Base-by-base conservation (phyloP, 177 flowering plant genomes). In the Vitis hybrid region DNA sequence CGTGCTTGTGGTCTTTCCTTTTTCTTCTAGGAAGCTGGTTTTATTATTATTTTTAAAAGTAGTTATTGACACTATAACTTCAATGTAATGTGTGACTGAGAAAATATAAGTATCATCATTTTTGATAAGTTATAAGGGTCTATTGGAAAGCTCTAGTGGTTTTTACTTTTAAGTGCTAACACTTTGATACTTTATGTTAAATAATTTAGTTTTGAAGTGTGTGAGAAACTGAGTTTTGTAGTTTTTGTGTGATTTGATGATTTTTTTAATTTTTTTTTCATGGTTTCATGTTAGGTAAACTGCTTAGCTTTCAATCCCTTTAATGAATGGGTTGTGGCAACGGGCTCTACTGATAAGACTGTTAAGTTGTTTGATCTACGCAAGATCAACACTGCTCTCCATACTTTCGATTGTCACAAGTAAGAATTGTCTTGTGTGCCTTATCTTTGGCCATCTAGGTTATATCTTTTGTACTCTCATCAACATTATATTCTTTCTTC, bases 251-350 rank as follows among this genome's bases (percentile, higher is more conserved):
- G 20, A 53, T 64, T 62, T 63, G n/a, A 63, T 52, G 15, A 15
- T 11, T 17, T 46, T 48, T 17, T 13, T 55, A 51, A 13, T 5
- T 35, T 5, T 41, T 56, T 27, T 10, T 65, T 35, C 62, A 9
- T 64, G 63, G 14, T 21, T 55, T 66, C 74, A 15, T 66, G 59
- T 69, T 76, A 95, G 98, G 99, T 95, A 21, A 95, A 93, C 73
- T 95, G 97, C 83, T 86, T 95, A 67, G 94, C 99, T n/a, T 95
- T 95, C 78, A 95, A 95, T 73, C 99, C 99, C 7, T 91, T 93
- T 63, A 93, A 95, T 76, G 99, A 95, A 72, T 91, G 94, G 93
- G 93, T 95, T 77, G 87, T 95, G 18, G 99, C 97, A 59, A 95
- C 99, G 6, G 99, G 97, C 11, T 95, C 99, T 62, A 88, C 99